Base-by-base conservation (phyloP, 2,329 filamentous ascomycete species). In the Parascedosporium putredinis region DNA sequence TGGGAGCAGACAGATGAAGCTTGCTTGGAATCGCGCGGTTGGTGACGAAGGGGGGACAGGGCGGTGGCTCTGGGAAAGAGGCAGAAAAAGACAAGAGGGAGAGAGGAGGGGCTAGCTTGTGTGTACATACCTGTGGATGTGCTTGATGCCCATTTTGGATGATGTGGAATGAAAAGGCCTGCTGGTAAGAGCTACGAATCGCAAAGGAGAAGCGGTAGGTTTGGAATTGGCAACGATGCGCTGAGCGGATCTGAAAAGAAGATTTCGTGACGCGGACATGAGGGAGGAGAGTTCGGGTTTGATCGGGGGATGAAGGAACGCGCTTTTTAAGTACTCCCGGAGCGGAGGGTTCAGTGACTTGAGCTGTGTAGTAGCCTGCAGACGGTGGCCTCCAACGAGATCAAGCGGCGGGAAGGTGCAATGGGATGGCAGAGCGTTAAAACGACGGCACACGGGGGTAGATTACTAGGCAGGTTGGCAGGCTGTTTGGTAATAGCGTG, bases 81-180 rank as follows among this genome's bases (percentile, higher is more conserved):
- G n/a, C n/a, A n/a, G n/a, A 8, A n/a, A 7, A n/a, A 40, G 36
- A 27, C 38, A 25, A 38, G 33, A 31, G 16, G n/a, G 25, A 29
- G 45, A 14, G 4, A 22, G 4, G 25, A 18, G n/a, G 24, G 16
- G n/a, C 5, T 27, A 27, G 22, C n/a, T n/a, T n/a, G 40, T 10
- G n/a, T 24, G 40, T 14, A 49, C 47, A 16, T 42, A 49, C 47
- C 10, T 29, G 36, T 31, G 18, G 25, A 49, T 23, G 12, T 24
- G 14, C 22, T 49, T 49, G 47, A 49, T 36, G 16, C 42, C 47
- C 47, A 49, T 49, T 22, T 23, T 49, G 47, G 47, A 36, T 36
- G 24, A 31, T 23, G 47, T 49, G 9, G 36, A 31, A 12, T 49
- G 47, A n/a, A 49, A 49, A 14, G 24, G 14, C 31, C 47, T 27